These are phyloP conservation scores for Tetrapisispora pingtungensis DNA, from an alignment of 805 yeast genomes.

Conservation along the genomic window DNA sequence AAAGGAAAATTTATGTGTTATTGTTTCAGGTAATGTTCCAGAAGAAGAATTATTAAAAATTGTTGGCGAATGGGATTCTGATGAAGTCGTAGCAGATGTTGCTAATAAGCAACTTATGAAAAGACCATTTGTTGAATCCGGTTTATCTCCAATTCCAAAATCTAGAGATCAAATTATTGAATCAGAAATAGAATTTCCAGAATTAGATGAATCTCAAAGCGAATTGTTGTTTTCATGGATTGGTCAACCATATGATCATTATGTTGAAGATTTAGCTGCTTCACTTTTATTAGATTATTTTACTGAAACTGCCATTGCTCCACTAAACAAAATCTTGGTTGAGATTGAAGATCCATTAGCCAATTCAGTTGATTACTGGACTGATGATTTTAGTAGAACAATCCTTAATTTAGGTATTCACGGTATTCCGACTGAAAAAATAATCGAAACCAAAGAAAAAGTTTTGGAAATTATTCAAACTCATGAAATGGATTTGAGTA, in stretches of 20 bases:
- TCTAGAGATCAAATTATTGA: slow-evolving; percentile 35
- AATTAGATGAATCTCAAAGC: slow-evolving; percentile 76
- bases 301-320: slow-evolving; percentile 66
- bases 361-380: slow-evolving; percentile 54
- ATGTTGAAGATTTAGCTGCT: slow-evolving; percentile 52
- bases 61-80: slow-evolving; percentile 50
- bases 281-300: slow-evolving; percentile 65
- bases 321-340: slow-evolving; percentile 59
- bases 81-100: slow-evolving; percentile 36
- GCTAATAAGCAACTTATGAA: slow-evolving; percentile 22
- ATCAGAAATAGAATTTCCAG: slow-evolving; percentile 69
- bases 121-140: slow-evolving; percentile 74
- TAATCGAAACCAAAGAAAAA: slow-evolving; percentile 43
- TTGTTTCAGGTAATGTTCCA: slow-evolving; percentile 79
- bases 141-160: slow-evolving; percentile 35
- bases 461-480: slow-evolving; percentile 41
- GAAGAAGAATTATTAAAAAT: slow-evolving; percentile 56
- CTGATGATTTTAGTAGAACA: slow-evolving; percentile 62
- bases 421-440: slow-evolving; percentile 66
- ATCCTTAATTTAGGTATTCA: slow-evolving; percentile 45
- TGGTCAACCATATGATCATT: slow-evolving; percentile 56
- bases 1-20: slow-evolving; percentile 74
- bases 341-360: slow-evolving; percentile 80
- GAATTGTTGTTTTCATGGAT: slow-evolving; percentile 68
- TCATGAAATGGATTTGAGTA: slow-evolving; percentile 54